These are phyloP conservation scores for Penicillium manginii DNA, from an alignment of 495 filamentous ascomycete genomes.

Conservation along the genomic window DNA sequence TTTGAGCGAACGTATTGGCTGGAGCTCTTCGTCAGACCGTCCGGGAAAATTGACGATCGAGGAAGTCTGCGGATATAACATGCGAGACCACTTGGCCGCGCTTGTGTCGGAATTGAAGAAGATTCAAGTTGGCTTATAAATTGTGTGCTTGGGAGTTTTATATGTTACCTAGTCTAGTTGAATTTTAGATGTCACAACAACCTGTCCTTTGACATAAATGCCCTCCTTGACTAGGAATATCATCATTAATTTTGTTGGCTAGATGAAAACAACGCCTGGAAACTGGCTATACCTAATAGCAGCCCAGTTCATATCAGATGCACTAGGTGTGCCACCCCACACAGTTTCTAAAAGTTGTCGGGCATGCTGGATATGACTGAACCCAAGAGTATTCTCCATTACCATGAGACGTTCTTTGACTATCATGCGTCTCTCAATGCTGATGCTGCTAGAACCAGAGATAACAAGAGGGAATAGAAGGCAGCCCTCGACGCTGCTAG, in stretches of 20 bases:
- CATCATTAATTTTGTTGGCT: not conserved
- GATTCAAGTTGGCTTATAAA: not conserved
- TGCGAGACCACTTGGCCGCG: slow-evolving; percentile 25
- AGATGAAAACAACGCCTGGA: slow-evolving; percentile 35
- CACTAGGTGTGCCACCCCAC: slow-evolving; percentile 16
- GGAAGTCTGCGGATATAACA: slow-evolving; percentile 35
- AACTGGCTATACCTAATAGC: slow-evolving; percentile 31
- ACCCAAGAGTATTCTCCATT: slow-evolving; percentile 35
- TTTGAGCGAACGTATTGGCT: slow-evolving; percentile 35
- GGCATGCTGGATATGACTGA: slow-evolving; percentile 31
- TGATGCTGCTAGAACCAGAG: slow-evolving; percentile 28
- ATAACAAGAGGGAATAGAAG: slow-evolving; percentile 35
- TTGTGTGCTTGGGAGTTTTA: not conserved
- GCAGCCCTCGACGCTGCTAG: slow-evolving; percentile 31
- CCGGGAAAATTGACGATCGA: slow-evolving; percentile 37
- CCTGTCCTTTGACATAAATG: not conserved
- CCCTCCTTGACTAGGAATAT: too few relatives aligned
- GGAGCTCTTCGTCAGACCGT: slow-evolving; percentile 23
- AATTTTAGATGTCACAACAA: not conserved
- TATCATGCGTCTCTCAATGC: slow-evolving; percentile 30
- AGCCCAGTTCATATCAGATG: slow-evolving; percentile 29
- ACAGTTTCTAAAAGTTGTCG: slow-evolving; percentile 29
- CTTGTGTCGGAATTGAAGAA: slow-evolving; percentile 9
- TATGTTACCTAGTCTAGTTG: not conserved
- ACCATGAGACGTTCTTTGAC: slow-evolving; percentile 37